A percentile compares a stretch with the other conserved stretches of the same genome.
Conservation (phyloP, 2,329 filamentous ascomycete species). For the Colletotrichum gloeosporioides region DNA sequence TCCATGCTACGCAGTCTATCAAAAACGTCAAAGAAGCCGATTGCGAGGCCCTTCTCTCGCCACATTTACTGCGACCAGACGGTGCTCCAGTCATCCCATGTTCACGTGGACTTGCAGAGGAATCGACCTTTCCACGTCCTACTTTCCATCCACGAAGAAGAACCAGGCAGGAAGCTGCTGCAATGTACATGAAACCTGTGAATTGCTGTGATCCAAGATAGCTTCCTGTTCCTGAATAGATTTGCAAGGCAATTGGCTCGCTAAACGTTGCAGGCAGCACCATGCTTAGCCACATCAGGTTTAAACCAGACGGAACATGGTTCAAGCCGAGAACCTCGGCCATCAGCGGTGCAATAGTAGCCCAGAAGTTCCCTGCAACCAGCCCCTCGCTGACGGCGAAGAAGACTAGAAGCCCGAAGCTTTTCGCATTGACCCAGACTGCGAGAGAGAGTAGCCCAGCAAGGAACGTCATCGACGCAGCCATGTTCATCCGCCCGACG, state of each 20-base stretch:
- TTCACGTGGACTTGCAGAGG: background rate
- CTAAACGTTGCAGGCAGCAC: background rate
- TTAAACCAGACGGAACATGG: background rate
- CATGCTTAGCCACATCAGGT: background rate
- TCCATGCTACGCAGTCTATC: background rate
- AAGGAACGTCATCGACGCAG: background rate
- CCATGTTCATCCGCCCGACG: background rate
- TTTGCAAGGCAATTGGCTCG: background rate
- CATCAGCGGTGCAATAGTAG: background rate
- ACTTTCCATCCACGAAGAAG: background rate
- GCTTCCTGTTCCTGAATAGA: background rate
- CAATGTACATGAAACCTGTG: background rate
- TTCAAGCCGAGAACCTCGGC: background rate
- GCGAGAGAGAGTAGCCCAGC: background rate
- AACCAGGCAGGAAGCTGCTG: conserved; percentile 29
- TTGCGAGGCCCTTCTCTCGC: background rate
- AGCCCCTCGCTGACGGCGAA: background rate
- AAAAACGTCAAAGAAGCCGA: background rate
- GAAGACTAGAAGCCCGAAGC: background rate
- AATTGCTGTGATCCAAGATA: background rate
- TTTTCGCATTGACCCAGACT: background rate
- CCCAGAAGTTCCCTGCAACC: background rate
- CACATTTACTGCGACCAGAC: background rate
- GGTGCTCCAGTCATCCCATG: rapidly evolving
- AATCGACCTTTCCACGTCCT: background rate